These are phyloP conservation scores for Uncinocarpus reesii DNA, from an alignment of 2,329 filamentous ascomycete genomes.

Conservation along the genomic window DNA sequence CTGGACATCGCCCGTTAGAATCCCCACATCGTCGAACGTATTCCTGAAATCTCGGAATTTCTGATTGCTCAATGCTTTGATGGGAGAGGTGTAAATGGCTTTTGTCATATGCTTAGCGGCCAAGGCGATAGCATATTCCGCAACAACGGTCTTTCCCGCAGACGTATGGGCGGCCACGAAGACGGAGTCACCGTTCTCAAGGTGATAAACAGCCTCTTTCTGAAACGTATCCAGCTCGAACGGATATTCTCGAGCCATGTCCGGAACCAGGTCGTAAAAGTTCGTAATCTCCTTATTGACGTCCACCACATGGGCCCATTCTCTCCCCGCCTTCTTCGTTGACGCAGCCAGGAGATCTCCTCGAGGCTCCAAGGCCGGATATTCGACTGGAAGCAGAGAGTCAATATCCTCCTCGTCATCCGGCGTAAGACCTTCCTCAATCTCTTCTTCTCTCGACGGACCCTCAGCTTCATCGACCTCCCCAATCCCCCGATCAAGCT, in stretches of 20 bases:
- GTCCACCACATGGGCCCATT: slow-evolving; percentile 99
- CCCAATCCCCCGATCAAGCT: slow-evolving; percentile 28
- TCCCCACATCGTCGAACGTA: slow-evolving; percentile 89
- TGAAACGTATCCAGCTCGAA: slow-evolving; percentile 98
- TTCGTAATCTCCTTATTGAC: slow-evolving; percentile 89
- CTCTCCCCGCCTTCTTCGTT: slow-evolving; percentile 62
- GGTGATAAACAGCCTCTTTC: slow-evolving; percentile 94
- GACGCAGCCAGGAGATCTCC: slow-evolving; percentile 62
- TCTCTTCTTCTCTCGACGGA: slow-evolving; percentile 10
- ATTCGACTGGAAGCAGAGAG: slow-evolving; percentile 78
- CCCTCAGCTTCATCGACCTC: slow-evolving; percentile 22
- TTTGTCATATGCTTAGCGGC: slow-evolving; percentile 99
- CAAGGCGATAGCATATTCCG: slow-evolving; percentile 92
- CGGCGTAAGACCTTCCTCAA: slow-evolving; percentile 23
- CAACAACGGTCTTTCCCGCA: slow-evolving; percentile 94
- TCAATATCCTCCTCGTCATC: slow-evolving; percentile 56
- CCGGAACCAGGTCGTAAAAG: slow-evolving; percentile 82
- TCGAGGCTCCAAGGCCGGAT: slow-evolving; percentile 78
- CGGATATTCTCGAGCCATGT: slow-evolving; percentile 93
- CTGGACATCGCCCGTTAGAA: slow-evolving; percentile 93
- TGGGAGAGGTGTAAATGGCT: slow-evolving; percentile 96
- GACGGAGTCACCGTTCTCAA: slow-evolving; percentile 92
- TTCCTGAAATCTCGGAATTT: slow-evolving; percentile 93
- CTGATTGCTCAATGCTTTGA: slow-evolving; percentile 96
- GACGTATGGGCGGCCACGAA: slow-evolving; percentile 98